Base-by-base conservation (phyloP, 805 yeast species). In the Schwanniomyces sp. region DNA sequence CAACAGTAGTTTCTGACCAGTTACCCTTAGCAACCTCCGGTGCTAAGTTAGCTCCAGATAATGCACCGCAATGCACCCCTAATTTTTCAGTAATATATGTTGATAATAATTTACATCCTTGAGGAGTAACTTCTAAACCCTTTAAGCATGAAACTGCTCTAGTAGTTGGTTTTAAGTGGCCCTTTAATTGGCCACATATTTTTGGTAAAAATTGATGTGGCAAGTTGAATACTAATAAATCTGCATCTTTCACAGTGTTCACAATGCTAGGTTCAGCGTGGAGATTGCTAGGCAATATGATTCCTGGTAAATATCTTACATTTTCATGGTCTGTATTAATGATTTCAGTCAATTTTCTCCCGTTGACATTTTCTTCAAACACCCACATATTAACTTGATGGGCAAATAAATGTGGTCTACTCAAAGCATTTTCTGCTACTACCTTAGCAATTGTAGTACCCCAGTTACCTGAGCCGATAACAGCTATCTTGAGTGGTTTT, bases 1-100 rank as follows among this genome's bases (percentile, higher is more conserved):
- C 99, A 54, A 94, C 90, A 10, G 99, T 91, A 50, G 99, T 94
- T 74, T 94, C 99, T 16, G 97, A 91, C 95, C 96, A 94, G 71
- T 87, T 87, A 70, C 89, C 88, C 66, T 81, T 82, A 51, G 99
- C 99, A 51, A 94, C 96, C 70, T 94, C 99, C 41, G 95, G 90
- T 39, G 99, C 99, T 59, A 94, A 79, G 75, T 94, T 94, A 47
- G 99, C 99, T 52, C 99, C 99, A 0, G 96, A 87, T 46, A 94
- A 79, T 17, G 95, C 98, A 71, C 99, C 99, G 75, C 98, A 91
- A 68, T 87, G 82, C 51, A 94, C 81, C 29, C 91, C 92, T 56
- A 94, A 79, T 58, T 82, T 79, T 59, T 89, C 88, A 45, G 88
- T 80, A 63, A 94, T 87, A 59, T 81, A 85, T 48, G 85, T 83